phyloP scores from a whole-genome alignment of 345 rosid species.

The Mangifera indica region DNA sequence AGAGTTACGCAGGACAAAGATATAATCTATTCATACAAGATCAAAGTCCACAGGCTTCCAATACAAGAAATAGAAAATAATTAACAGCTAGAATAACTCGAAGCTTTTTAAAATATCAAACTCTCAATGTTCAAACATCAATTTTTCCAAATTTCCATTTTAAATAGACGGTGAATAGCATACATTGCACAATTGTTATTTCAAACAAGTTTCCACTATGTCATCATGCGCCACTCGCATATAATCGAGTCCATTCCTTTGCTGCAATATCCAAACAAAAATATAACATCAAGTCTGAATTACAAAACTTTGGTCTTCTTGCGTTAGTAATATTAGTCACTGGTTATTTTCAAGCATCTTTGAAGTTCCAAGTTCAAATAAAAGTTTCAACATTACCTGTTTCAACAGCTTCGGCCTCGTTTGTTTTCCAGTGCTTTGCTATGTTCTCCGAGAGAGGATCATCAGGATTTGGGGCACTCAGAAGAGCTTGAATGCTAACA shows the following conservation, averaged over 20 bases:
- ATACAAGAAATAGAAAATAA: conserved; percentile 2
- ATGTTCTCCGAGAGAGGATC: conserved; percentile 98
- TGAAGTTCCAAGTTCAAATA: not conserved
- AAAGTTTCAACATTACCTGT: conserved; percentile 51
- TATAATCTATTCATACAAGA: conserved; percentile 31
- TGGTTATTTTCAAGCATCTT: too few relatives aligned
- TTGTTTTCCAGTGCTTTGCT: conserved; percentile 98
- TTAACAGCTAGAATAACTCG: conserved; percentile 25
- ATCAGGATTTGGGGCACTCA: conserved; percentile 98
- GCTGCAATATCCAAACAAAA: conserved; percentile 48
- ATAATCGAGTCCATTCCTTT: conserved; percentile 94
- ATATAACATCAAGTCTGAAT: not conserved
- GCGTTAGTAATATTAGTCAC: too few relatives aligned
- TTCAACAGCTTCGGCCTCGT: conserved; percentile 96
- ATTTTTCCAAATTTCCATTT: conserved; percentile 36
- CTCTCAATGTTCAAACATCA: conserved; percentile 35
- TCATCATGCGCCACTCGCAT: conserved; percentile 80
- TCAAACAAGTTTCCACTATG: conserved; percentile 18
- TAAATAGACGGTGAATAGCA: conserved; percentile 34
- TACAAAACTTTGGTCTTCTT: not conserved
- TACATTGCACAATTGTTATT: conserved; percentile 38
- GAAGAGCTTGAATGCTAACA: conserved; percentile 87
- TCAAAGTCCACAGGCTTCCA: conserved; percentile 28
- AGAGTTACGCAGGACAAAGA: conserved; percentile 8
- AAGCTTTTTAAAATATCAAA: conserved; percentile 34